Conservation (phyloP, 2,329 filamentous ascomycete genomes). For the Pyrenochaeta sp. region DNA sequence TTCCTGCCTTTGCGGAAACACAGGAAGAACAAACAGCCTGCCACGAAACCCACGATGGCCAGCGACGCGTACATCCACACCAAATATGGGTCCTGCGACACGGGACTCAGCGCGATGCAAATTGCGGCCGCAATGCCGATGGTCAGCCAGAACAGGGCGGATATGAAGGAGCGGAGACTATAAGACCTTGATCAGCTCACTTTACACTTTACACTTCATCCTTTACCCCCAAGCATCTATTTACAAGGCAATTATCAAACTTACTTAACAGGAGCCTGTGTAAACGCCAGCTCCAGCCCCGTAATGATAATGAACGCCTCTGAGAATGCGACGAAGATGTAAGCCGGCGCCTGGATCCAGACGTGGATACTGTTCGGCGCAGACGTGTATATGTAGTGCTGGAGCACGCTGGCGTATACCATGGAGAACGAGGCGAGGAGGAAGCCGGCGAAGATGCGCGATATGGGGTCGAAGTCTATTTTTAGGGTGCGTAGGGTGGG, state of each 20-base stretch:
- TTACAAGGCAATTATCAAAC: not conserved
- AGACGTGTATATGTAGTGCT: constrained; percentile 37
- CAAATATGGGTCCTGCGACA: constrained; percentile 32
- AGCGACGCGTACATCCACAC: constrained; percentile 26
- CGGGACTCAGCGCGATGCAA: constrained; percentile 38
- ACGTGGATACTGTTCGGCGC: constrained; percentile 47
- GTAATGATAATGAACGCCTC: constrained; percentile 54
- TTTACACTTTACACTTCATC: too few relatives aligned
- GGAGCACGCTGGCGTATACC: constrained; percentile 33
- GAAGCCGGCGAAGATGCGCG: constrained; percentile 31
- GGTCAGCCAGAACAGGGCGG: constrained; percentile 34
- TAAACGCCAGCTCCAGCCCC: constrained; percentile 51
- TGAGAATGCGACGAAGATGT: constrained; percentile 45
- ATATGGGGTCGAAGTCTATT: constrained; percentile 31
- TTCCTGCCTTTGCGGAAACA: constrained; percentile 30
- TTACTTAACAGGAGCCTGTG: constrained; percentile 41
- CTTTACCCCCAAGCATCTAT: too few relatives aligned
- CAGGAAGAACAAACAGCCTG: constrained; percentile 53
- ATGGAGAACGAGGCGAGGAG: constrained; percentile 24
- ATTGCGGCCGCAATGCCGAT: constrained; percentile 34
- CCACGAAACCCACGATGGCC: constrained; percentile 13
- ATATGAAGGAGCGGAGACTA: constrained; percentile 35
- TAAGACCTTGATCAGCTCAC: too few relatives aligned
- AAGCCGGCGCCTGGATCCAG: constrained; percentile 49
- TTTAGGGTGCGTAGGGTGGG: constrained; percentile 21